These are phyloP conservation scores for Monosporascus sp. DNA, from an alignment of 2,329 filamentous ascomycete species.

Conservation along the genomic window DNA sequence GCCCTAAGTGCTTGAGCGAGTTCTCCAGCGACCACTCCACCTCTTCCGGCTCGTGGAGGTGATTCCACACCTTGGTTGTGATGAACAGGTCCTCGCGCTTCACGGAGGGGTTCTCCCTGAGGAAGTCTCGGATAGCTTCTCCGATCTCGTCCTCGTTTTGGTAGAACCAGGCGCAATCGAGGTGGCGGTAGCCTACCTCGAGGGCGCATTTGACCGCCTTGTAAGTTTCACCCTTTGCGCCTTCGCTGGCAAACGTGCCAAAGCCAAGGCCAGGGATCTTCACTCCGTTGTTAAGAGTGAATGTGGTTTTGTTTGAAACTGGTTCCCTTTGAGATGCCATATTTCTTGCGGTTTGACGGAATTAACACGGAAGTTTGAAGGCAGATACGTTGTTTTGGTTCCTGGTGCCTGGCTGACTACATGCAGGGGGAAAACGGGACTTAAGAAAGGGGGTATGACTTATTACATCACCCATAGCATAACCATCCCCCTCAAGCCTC, in stretches of 20 bases:
- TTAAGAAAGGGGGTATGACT: not conserved
- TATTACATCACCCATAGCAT: not conserved
- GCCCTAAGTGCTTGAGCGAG: constrained; percentile 47
- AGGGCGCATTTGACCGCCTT: constrained; percentile 60
- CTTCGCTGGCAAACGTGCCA: constrained; percentile 64
- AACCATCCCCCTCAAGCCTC: not conserved
- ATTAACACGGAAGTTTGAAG: not conserved
- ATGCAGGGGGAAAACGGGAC: not conserved
- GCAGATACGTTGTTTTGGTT: not conserved
- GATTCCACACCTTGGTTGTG: constrained; percentile 66
- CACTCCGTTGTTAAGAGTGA: constrained; percentile 47
- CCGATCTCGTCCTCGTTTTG: constrained; percentile 62
- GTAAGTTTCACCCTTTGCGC: constrained; percentile 53
- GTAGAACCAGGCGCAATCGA: constrained; percentile 66
- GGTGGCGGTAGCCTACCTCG: constrained; percentile 58
- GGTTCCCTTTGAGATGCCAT: constrained; percentile 1
- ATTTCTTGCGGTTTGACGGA: not conserved
- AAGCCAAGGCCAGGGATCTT: constrained; percentile 59
- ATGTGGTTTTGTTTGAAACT: constrained; percentile 25
- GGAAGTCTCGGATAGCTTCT: constrained; percentile 45
- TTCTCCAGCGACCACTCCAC: constrained; percentile 50
- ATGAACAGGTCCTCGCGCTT: constrained; percentile 50
- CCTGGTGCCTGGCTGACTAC: no score
- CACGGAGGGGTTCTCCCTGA: constrained; percentile 35
- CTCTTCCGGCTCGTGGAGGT: constrained; percentile 56